Evolutionary conservation across 495 filamentous ascomycete genomes (phyloP), one percentile per base, ranked within the genome.

Genomic region (Xylaria castorea): DNA sequence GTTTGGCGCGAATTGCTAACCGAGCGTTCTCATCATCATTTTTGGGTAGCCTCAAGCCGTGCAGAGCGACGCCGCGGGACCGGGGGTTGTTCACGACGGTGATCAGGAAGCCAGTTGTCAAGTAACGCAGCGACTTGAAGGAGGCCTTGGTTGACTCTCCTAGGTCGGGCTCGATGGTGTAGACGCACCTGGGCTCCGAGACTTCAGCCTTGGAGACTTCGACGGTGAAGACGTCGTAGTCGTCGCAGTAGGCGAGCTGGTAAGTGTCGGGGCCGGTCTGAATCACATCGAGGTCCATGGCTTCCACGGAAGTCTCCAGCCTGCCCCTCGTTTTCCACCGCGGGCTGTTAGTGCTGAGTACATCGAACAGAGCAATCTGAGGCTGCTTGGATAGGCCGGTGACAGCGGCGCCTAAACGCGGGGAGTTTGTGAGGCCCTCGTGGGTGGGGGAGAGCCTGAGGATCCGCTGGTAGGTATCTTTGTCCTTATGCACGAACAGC

Each of bases 351-450:
- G 85, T 78, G 34, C 85, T 79, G 46, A 87, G 89, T n/a, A 89
- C 88, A 79, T 89, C 85, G 80, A 97, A 94, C 66, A 97, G 80
- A 46, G 94, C 91, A 72, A 99, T 90, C 81, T 99, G 92, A 16
- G 84, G 76, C 25, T 91, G 83, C 48, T 88, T 89, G 16, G 92
- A 89, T 57, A 95, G 81, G 32, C 93, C 92, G 0, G 93, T 94
- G 20, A 92, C 89, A 71, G 91, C 88, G 18, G 91, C 94, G 53
- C 90, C 93, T 36, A 97, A 81, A 71, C 92, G 87, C 46, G 85
- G 81, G 63, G 70, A 72, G 62, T 51, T 66, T 50, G 36, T 65
- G 34, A 83, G 77, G 51, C 82, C 82, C 75, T 85, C 82, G 78
- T 85, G 86, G 8, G 90, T 78, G 51, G 83, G 90, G 42, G 92